Evolutionary conservation across 2,329 filamentous ascomycete species (phyloP).

Genomic region (Exophiala sp.): DNA sequence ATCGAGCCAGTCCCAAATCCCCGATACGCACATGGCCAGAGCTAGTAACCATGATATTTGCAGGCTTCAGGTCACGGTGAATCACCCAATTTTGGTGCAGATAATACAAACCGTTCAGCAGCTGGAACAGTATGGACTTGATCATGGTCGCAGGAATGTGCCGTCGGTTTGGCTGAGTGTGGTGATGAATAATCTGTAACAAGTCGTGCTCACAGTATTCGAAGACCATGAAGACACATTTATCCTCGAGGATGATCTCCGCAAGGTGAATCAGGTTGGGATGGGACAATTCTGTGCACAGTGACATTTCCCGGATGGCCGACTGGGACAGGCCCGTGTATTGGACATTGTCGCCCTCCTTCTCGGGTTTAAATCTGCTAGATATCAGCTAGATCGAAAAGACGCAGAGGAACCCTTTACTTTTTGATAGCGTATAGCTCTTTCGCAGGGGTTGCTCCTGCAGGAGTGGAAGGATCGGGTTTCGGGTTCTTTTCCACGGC

Average conservation of each 20-base stretch:
- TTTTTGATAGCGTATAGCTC: slow-evolving; percentile 98
- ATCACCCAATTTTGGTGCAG: slow-evolving; percentile 96
- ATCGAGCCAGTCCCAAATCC: slow-evolving; percentile 82
- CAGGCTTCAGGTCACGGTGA: slow-evolving; percentile 93
- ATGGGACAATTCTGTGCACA: slow-evolving; percentile 88
- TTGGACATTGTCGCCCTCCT: slow-evolving; percentile 89
- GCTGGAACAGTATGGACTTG: slow-evolving; percentile 91
- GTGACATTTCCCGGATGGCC: slow-evolving; percentile 92
- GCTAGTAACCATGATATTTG: slow-evolving; percentile 98
- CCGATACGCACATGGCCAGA: slow-evolving; percentile 89
- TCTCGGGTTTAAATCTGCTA: slow-evolving; percentile 83
- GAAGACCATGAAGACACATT: slow-evolving; percentile 99
- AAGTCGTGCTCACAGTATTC: slow-evolving; percentile 98
- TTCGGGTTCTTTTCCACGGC: slow-evolving; percentile 72
- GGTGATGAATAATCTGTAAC: slow-evolving; percentile 95
- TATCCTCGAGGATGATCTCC: slow-evolving; percentile 96
- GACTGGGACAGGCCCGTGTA: slow-evolving; percentile 98
- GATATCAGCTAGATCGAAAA: slow-evolving; percentile 18
- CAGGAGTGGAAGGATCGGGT: slow-evolving; percentile 29
- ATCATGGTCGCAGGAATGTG: slow-evolving; percentile 85
- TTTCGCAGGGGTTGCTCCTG: slow-evolving; percentile 30
- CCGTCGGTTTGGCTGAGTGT: slow-evolving; percentile 82
- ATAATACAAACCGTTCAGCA: slow-evolving; percentile 91
- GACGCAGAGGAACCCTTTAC: slow-evolving; percentile 43
- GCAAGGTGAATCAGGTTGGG: slow-evolving; percentile 84